phyloP scores from a whole-genome alignment of 2,329 filamentous ascomycete genomes.

The Claviceps arundinis region DNA sequence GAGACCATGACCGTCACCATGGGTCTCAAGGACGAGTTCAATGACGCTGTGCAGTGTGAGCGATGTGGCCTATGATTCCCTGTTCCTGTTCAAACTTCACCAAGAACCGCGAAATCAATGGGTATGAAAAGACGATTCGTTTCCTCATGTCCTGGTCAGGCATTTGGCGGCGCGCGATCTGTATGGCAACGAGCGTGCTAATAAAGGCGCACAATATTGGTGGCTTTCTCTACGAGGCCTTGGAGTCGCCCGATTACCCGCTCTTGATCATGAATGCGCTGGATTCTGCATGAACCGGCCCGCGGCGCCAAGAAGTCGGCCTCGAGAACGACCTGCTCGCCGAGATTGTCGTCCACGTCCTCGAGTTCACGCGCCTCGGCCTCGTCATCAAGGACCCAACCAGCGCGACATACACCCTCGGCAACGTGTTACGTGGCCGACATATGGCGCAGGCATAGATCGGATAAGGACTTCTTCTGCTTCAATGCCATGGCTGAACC shows the following conservation, averaged over 20 bases:
- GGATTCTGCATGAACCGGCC: constrained; percentile 14
- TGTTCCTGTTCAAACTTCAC: constrained; percentile 32
- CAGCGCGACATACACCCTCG: no score
- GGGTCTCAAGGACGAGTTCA: constrained; percentile 43
- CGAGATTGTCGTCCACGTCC: no score
- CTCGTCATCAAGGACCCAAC: no score
- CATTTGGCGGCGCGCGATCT: constrained; percentile 37
- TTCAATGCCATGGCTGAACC: no score
- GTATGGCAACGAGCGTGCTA: constrained; percentile 28
- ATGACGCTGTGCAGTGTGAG: constrained; percentile 28
- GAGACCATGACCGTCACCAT: no score
- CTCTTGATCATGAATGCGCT: constrained; percentile 19
- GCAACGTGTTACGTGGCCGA: no score
- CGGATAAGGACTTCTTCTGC: no score
- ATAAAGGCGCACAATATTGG: constrained; percentile 36
- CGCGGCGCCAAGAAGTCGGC: constrained; percentile 12
- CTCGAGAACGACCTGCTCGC: constrained; percentile 3
- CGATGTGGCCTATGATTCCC: constrained; percentile 31
- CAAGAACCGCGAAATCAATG: constrained; percentile 26
- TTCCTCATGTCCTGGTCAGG: constrained; percentile 30
- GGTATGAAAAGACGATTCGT: constrained; percentile 42
- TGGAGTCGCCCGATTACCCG: constrained; percentile 38
- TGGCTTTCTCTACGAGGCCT: constrained; percentile 37
- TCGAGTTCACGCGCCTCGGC: no score
- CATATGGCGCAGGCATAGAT: no score